Evolutionary conservation across 768 basidiomycete species (phyloP).

Genomic region (Calocera viscosa): DNA sequence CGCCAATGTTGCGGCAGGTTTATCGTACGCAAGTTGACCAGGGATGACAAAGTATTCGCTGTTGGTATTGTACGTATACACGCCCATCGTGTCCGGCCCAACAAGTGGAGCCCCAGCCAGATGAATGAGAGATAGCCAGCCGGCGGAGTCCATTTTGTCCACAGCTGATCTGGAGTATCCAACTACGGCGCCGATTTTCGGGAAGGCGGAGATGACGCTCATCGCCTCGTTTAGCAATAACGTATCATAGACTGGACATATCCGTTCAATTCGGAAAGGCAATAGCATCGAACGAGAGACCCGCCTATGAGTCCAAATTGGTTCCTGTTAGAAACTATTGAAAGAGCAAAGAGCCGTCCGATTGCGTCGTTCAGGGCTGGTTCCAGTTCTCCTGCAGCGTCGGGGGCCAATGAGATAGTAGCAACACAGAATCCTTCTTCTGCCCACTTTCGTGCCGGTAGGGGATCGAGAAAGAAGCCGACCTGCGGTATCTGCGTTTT

Average conservation of each 20-base stretch:
- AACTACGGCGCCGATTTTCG: not conserved
- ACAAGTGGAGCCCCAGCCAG: not conserved
- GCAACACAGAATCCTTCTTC: conserved; percentile 17
- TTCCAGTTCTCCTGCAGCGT: not conserved
- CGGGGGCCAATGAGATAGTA: not conserved
- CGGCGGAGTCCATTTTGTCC: not conserved
- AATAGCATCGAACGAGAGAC: not conserved
- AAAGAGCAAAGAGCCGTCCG: not conserved
- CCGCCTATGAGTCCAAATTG: conserved; percentile 13
- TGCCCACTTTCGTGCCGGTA: conserved; percentile 16
- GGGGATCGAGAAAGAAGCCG: conserved; percentile 14
- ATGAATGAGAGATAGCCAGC: not conserved
- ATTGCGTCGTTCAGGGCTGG: conserved; percentile 6
- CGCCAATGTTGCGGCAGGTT: conserved; percentile 9
- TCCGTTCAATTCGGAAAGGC: conserved; percentile 8
- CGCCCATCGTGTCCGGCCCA: not conserved
- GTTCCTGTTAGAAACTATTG: not conserved
- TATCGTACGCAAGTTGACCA: conserved; percentile 10
- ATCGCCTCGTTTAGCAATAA: not conserved
- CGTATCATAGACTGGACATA: not conserved
- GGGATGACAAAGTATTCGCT: conserved; percentile 9
- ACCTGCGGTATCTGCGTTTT: not conserved
- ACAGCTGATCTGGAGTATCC: not conserved
- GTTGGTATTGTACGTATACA: not conserved
- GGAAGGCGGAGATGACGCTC: not conserved